A percentile compares a stretch with the other conserved stretches of the same genome.
These are phyloP conservation scores for Geopyxis carbonaria DNA, from an alignment of 495 filamentous ascomycete species.

Conservation along the genomic window DNA sequence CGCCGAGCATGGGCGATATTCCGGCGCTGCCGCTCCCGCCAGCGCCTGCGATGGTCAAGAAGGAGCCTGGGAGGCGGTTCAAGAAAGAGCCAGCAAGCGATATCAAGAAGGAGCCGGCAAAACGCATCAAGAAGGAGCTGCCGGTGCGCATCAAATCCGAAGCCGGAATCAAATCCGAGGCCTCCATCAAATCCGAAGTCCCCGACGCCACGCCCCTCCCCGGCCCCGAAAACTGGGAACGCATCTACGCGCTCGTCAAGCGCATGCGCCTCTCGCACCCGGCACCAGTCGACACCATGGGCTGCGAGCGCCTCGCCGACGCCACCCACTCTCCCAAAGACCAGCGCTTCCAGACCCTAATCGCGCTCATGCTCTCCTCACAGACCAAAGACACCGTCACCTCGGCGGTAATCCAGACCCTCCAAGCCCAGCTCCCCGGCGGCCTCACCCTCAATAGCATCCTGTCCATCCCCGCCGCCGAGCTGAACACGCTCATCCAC, in stretches of 20 bases:
- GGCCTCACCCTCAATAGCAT: slow-evolving; percentile 64
- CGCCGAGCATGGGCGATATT: slow-evolving; percentile 2
- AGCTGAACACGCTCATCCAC: slow-evolving; percentile 65
- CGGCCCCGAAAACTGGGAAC: slow-evolving; percentile 77
- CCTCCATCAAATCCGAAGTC: background rate
- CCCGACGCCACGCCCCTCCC: slow-evolving; percentile 38
- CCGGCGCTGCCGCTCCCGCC: background rate
- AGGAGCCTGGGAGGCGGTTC: background rate
- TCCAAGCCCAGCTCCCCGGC: slow-evolving; percentile 56
- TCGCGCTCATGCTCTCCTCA: slow-evolving; percentile 86
- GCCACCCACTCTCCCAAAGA: slow-evolving; percentile 33
- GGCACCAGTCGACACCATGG: slow-evolving; percentile 97
- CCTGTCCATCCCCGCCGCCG: slow-evolving; percentile 47
- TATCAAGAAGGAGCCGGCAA: background rate
- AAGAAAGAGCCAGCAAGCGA: background rate
- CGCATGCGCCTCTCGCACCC: slow-evolving; percentile 58
- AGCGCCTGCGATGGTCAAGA: background rate
- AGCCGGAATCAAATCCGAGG: too few relatives aligned
- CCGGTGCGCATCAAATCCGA: too few relatives aligned
- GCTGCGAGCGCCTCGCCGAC: slow-evolving; percentile 64
- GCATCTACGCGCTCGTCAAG: slow-evolving; percentile 59
- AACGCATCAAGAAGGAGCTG: background rate
- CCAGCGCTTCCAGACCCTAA: slow-evolving; percentile 75
- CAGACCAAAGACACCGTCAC: slow-evolving; percentile 96
- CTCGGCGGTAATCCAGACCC: slow-evolving; percentile 60